Conservation (phyloP, 306 rosid species). For the Acacia confusa region DNA sequence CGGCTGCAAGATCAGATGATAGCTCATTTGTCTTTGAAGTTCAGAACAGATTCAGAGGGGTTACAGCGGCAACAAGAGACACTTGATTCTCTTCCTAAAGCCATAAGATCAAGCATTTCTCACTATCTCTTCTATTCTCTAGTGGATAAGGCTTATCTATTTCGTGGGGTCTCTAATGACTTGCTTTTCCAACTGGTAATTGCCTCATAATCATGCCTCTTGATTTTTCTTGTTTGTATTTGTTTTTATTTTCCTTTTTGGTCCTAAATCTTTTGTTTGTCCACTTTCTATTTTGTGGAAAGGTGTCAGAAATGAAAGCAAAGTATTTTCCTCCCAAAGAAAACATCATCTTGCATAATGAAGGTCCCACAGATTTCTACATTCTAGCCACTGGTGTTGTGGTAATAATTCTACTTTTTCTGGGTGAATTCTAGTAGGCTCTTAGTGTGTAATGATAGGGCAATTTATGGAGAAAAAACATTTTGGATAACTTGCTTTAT, state of each 20-base stretch:
- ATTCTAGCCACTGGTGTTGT: conserved; percentile 60
- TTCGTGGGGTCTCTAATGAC: conserved; percentile 73
- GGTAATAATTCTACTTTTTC: conserved; percentile 34
- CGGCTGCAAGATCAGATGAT: too few species aligned
- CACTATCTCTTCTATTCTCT: conserved; percentile 58
- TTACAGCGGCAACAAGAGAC: too few species aligned
- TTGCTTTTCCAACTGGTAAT: conserved; percentile 83
- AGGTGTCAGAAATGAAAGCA: conserved; percentile 84
- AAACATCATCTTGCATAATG: conserved; percentile 75
- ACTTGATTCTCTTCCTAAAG: conserved; percentile 78
- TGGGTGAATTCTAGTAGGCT: not conserved
- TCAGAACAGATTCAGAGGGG: too few species aligned
- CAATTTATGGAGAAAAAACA: too few species aligned
- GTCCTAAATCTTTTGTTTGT: too few species aligned
- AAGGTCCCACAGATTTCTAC: conserved; percentile 80
- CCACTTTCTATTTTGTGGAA: conserved; percentile 11
- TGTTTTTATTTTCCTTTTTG: too few species aligned
- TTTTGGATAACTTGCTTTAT: not conserved
- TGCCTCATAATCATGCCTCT: not conserved
- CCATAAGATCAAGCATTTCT: conserved; percentile 69
- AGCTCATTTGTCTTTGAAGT: too few species aligned
- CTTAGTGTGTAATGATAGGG: not conserved
- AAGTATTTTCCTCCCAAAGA: conserved; percentile 89
- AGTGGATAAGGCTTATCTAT: conserved; percentile 61
- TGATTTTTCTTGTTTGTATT: too few species aligned